Percentiles rank a stretch among this genome's conserved stretches.
phyloP scores from a whole-genome alignment of 2,329 filamentous ascomycete genomes.

The Cladosporium sp. region DNA sequence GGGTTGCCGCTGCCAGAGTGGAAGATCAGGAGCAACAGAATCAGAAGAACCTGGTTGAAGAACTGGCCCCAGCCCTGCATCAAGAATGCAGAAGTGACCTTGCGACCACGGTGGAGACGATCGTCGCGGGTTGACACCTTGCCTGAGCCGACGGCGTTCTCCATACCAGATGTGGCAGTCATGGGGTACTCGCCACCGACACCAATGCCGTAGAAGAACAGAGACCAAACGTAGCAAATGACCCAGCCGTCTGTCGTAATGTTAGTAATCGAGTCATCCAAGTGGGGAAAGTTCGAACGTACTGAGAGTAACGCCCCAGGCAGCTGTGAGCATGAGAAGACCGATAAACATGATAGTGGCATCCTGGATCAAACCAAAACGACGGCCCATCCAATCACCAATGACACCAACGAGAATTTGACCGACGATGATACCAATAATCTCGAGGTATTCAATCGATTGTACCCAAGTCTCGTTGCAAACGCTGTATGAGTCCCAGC shows the following conservation, averaged over 20 bases:
- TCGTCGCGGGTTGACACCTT: slow-evolving; percentile 88
- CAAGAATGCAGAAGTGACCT: slow-evolving; percentile 91
- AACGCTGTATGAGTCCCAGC: slow-evolving; percentile 62
- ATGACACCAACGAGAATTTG: slow-evolving; percentile 83
- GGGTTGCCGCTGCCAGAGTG: slow-evolving; percentile 72
- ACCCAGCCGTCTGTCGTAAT: slow-evolving; percentile 72
- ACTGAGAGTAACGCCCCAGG: slow-evolving; percentile 74
- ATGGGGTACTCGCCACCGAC: slow-evolving; percentile 91
- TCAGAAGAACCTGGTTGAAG: slow-evolving; percentile 86
- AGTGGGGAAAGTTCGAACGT: slow-evolving; percentile 6
- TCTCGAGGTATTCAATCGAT: slow-evolving; percentile 85
- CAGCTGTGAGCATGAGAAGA: slow-evolving; percentile 84
- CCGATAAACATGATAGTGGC: slow-evolving; percentile 92
- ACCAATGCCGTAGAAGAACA: slow-evolving; percentile 81
- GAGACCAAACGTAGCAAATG: slow-evolving; percentile 91
- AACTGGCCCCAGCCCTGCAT: slow-evolving; percentile 99
- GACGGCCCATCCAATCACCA: slow-evolving; percentile 79
- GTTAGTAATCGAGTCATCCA: slow-evolving; percentile 11
- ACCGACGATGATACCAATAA: slow-evolving; percentile 90
- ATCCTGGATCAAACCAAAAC: slow-evolving; percentile 95
- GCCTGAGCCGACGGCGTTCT: slow-evolving; percentile 71
- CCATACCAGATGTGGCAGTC: slow-evolving; percentile 89
- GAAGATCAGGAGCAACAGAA: slow-evolving; percentile 82
- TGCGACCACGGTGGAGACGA: slow-evolving; percentile 89
- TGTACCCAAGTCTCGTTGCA: slow-evolving; percentile 79